A percentile compares a stretch with the other conserved stretches of the same genome.
phyloP scores from a whole-genome alignment of 2,329 filamentous ascomycete species.

The Aspergillus luchuensis region DNA sequence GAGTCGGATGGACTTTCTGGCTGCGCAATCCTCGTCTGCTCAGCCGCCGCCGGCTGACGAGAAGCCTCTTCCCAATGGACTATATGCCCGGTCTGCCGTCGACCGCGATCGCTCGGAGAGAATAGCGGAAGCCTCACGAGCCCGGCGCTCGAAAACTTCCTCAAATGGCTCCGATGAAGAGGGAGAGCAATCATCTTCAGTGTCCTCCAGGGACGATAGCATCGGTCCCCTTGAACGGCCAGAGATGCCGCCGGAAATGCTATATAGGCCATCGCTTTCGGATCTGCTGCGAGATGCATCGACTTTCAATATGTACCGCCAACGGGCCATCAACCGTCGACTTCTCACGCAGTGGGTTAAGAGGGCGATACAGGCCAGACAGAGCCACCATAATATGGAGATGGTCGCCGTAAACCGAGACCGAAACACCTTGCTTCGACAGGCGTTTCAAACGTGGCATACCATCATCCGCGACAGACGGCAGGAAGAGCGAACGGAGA shows the following conservation, averaged over 20 bases:
- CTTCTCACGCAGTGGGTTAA: conserved; percentile 53
- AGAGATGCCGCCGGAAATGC: conserved; percentile 40
- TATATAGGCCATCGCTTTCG: conserved; percentile 54
- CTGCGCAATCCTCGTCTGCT: conserved; percentile 19
- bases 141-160: conserved; percentile 9
- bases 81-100: conserved; percentile 32
- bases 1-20: conserved; percentile 33
- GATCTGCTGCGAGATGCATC: conserved; percentile 55
- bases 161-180: conserved; percentile 25
- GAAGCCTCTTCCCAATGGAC: conserved; percentile 27
- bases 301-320: conserved; percentile 48
- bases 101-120: conserved; percentile 34
- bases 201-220: conserved; percentile 24
- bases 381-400: conserved; percentile 43
- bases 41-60: conserved; percentile 11
- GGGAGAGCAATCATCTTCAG: conserved; percentile 20
- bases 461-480: conserved; percentile 43
- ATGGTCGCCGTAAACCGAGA: conserved; percentile 54
- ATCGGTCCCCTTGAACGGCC: conserved; percentile 30
- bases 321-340: conserved; percentile 41
- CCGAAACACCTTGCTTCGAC: conserved; percentile 52
- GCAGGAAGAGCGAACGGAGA: conserved; percentile 50
- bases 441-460: conserved; percentile 56
- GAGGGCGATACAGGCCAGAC: conserved; percentile 41
- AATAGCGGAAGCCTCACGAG: conserved; percentile 25